Conservation (phyloP, 1,284 basidiomycete genomes). For the Naganishia liquefaciens region DNA sequence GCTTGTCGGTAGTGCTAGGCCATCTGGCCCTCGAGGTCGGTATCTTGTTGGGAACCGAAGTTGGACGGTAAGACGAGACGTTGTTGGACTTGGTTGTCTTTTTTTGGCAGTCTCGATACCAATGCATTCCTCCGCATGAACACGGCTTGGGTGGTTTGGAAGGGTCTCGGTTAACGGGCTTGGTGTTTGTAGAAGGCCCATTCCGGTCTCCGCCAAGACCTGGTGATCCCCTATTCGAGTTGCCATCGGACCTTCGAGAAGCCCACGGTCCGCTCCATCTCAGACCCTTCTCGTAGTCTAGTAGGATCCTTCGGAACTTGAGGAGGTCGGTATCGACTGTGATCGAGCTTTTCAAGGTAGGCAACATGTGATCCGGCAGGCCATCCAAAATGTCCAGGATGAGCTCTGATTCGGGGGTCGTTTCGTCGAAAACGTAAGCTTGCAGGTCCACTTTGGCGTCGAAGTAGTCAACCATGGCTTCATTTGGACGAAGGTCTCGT, state of each 20-base stretch:
- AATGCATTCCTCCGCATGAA: slow-evolving; percentile 15
- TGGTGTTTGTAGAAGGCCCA: background rate
- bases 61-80: background rate
- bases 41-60: background rate
- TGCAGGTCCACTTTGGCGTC: slow-evolving; percentile 15
- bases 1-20: background rate
- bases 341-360: slow-evolving; percentile 3
- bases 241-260: background rate
- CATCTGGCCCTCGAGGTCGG: background rate
- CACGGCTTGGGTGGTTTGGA: background rate
- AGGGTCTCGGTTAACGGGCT: too few species aligned
- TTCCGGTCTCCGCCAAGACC: background rate
- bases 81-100: slow-evolving; percentile 5
- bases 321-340: slow-evolving; percentile 1
- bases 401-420: background rate
- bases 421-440: slow-evolving; percentile 12
- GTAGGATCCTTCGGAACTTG: slow-evolving; percentile 2
- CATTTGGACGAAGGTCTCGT: slow-evolving; percentile 6
- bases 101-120: slow-evolving; percentile 4
- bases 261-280: slow-evolving; percentile 1
- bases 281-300: slow-evolving; percentile 14
- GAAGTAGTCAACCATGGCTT: slow-evolving; percentile 19
- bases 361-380: background rate
- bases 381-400: background rate
- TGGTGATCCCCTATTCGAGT: too few species aligned